Conservation (phyloP, 2,329 filamentous ascomycete species). For the Cercospora beticola region DNA sequence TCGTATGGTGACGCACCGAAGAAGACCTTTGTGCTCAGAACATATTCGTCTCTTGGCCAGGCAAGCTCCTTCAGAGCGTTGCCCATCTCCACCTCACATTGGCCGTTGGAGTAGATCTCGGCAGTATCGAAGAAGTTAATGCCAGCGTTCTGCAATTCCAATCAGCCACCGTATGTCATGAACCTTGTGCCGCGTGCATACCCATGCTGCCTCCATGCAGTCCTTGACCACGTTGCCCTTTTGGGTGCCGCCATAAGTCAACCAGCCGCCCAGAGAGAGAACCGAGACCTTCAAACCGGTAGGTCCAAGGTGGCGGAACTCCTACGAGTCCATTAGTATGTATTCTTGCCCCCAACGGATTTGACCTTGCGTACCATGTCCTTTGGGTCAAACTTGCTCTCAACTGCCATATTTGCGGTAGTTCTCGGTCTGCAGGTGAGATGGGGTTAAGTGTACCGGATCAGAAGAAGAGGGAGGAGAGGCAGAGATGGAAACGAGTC, state of each 20-base stretch:
- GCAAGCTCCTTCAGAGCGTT: slow-evolving; percentile 47
- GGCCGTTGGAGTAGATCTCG: slow-evolving; percentile 57
- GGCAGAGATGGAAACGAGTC: neutral
- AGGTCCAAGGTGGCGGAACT: slow-evolving; percentile 47
- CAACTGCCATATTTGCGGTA: slow-evolving; percentile 38
- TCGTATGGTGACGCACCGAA: slow-evolving; percentile 47
- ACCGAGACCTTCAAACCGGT: slow-evolving; percentile 53
- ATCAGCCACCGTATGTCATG: slow-evolving; percentile 5
- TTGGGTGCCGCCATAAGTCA: slow-evolving; percentile 52
- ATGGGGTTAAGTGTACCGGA: neutral
- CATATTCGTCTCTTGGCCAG: slow-evolving; percentile 51
- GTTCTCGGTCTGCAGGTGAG: neutral
- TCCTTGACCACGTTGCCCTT: slow-evolving; percentile 53
- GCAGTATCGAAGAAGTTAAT: slow-evolving; percentile 53
- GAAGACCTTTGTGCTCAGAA: slow-evolving; percentile 49
- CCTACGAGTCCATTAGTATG: slow-evolving; percentile 16
- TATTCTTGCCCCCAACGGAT: neutral
- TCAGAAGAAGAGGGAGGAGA: neutral
- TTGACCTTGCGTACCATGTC: slow-evolving; percentile 40
- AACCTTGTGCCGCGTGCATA: neutral
- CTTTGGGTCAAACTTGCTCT: slow-evolving; percentile 52
- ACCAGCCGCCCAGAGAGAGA: slow-evolving; percentile 50
- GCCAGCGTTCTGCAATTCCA: slow-evolving; percentile 39
- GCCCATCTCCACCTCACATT: slow-evolving; percentile 62
- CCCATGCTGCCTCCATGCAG: slow-evolving; percentile 49